Evolutionary conservation across 2,329 filamentous ascomycete species (phyloP).

Genomic region (Sporothrix curviconia): DNA sequence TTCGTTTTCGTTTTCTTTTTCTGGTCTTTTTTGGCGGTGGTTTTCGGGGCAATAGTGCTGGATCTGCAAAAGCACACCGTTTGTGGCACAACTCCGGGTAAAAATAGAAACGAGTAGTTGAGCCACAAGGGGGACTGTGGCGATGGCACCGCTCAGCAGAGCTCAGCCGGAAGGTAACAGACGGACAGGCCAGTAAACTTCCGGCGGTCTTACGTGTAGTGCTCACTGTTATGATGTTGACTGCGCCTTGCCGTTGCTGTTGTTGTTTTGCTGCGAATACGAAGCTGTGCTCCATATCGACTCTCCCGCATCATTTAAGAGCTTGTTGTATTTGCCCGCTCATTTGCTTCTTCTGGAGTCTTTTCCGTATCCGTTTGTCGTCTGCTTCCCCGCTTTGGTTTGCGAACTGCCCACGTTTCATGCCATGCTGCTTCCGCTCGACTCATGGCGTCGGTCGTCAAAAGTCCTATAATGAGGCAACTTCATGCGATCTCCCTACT

Average conservation of each 20-base stretch:
- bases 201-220: neutral
- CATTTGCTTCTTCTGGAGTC: neutral
- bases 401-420: conserved; percentile 4
- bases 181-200: neutral
- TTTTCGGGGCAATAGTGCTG: too few species aligned
- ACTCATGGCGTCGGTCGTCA: neutral
- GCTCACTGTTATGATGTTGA: neutral
- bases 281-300: too few species aligned
- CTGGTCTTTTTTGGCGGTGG: too few species aligned
- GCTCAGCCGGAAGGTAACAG: neutral
- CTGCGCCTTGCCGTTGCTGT: neutral
- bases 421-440: neutral
- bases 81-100: conserved; percentile 10
- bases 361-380: neutral
- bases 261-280: neutral
- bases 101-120: conserved; percentile 15
- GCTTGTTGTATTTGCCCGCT: neutral
- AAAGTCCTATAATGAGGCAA: conserved; percentile 18
- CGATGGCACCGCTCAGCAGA: neutral
- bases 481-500: conserved; percentile 33
- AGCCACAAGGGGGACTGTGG: neutral
- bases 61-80: too few species aligned
- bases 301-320: too few species aligned
- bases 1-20: neutral
- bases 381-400: neutral